These are phyloP conservation scores for Claviceps maximensis DNA, from an alignment of 2,329 filamentous ascomycete genomes.

Conservation along the genomic window DNA sequence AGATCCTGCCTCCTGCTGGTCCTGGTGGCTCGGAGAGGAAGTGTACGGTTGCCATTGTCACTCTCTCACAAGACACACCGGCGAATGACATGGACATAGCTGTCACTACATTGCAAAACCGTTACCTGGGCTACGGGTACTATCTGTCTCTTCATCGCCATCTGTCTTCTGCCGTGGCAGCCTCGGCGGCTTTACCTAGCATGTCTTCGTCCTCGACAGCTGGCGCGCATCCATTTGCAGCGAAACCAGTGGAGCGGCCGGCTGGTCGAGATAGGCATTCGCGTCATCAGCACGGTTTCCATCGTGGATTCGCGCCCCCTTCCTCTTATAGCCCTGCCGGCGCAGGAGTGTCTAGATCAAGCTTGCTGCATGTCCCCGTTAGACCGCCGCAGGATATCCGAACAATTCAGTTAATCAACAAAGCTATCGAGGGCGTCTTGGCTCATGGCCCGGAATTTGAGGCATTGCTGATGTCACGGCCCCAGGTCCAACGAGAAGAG, in stretches of 20 bases:
- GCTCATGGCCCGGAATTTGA: slow-evolving; percentile 79
- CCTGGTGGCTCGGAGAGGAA: slow-evolving; percentile 49
- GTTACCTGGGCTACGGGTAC: slow-evolving; percentile 74
- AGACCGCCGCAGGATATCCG: slow-evolving; percentile 64
- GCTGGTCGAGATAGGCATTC: slow-evolving; percentile 14
- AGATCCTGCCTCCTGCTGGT: slow-evolving; percentile 41
- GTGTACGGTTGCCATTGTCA: slow-evolving; percentile 66
- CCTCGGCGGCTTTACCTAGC: slow-evolving; percentile 2
- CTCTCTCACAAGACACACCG: slow-evolving; percentile 65
- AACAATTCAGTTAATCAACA: slow-evolving; percentile 74
- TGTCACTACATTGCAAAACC: slow-evolving; percentile 67
- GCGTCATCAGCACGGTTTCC: slow-evolving; percentile 30
- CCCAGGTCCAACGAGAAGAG: slow-evolving; percentile 72
- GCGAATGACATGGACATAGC: slow-evolving; percentile 71
- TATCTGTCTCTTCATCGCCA: slow-evolving; percentile 70
- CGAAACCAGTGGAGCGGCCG: slow-evolving; percentile 45
- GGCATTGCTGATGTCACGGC: slow-evolving; percentile 75
- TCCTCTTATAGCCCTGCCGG: slow-evolving; percentile 43
- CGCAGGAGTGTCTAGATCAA: slow-evolving; percentile 30
- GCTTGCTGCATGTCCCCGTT: slow-evolving; percentile 55
- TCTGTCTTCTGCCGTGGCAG: slow-evolving; percentile 54
- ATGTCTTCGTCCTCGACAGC: slow-evolving; percentile 23
- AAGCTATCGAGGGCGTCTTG: slow-evolving; percentile 67
- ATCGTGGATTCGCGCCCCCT: slow-evolving; percentile 63
- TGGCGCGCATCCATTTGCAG: slow-evolving; percentile 61